A percentile compares a stretch with the other conserved stretches of the same genome.
Evolutionary conservation across 768 basidiomycete species (phyloP).

Genomic region (Tylopilus balloui): DNA sequence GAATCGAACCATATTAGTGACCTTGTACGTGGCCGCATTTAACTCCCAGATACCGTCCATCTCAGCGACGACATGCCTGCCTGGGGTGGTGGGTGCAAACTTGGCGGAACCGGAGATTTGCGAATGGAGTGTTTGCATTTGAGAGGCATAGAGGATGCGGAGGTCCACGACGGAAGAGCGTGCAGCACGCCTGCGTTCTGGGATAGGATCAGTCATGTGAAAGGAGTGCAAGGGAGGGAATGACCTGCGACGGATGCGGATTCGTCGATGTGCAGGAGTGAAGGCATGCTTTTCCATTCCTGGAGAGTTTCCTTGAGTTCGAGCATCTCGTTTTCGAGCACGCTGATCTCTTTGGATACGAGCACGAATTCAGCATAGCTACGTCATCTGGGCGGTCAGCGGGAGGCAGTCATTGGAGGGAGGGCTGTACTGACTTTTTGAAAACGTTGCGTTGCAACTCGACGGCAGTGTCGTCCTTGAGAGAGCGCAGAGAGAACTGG

Average conservation of each 20-base stretch:
- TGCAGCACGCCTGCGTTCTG: conserved; percentile 53
- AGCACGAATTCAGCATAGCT: conserved; percentile 97
- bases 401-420: not conserved
- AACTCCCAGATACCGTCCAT: conserved; percentile 78
- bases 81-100: conserved; percentile 87
- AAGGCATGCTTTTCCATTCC: conserved; percentile 96
- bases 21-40: conserved; percentile 93
- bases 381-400: conserved; percentile 13
- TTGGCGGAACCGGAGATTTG: conserved; percentile 94
- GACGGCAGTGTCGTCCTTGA: conserved; percentile 67
- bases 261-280: conserved; percentile 85
- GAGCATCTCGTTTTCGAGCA: conserved; percentile 95
- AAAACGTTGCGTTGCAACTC: conserved; percentile 92
- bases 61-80: conserved; percentile 87
- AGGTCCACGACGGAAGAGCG: conserved; percentile 97
- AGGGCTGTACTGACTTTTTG: conserved; percentile 63
- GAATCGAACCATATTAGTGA: conserved; percentile 81
- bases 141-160: conserved; percentile 88
- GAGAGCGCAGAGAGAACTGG: conserved; percentile 67
- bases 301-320: conserved; percentile 91
- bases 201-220: conserved; percentile 2
- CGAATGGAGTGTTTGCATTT: conserved; percentile 86
- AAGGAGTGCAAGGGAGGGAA: conserved; percentile 25
- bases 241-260: conserved; percentile 58
- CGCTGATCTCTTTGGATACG: conserved; percentile 95